These are phyloP conservation scores for Iberis amara DNA, from an alignment of 441 rosid genomes.

Conservation along the genomic window DNA sequence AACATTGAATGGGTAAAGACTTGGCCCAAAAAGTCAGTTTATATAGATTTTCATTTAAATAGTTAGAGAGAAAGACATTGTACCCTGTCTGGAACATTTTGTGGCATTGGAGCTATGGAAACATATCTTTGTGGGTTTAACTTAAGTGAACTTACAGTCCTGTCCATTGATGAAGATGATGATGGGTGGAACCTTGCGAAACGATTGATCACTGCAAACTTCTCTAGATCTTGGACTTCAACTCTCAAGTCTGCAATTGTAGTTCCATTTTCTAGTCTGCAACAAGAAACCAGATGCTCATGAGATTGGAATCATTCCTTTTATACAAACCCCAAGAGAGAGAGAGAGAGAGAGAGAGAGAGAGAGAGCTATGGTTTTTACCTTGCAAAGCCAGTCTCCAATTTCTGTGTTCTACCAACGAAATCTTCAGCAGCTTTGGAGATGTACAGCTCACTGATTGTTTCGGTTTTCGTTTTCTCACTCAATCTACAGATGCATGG, in stretches of 20 bases:
- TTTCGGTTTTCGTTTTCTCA: conserved; percentile 37
- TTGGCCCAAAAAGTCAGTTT: conserved; percentile 26
- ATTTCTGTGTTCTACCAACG: conserved; percentile 43
- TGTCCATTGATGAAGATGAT: conserved; percentile 37
- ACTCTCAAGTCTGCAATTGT: conserved; percentile 57
- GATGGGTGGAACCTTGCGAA: conserved; percentile 77
- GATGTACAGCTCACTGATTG: conserved; percentile 36
- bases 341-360: background rate
- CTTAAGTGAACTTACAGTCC: conserved; percentile 35
- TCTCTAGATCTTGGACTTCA: conserved; percentile 76
- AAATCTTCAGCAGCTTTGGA: conserved; percentile 53
- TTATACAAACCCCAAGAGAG: too few species aligned
- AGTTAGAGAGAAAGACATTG: conserved; percentile 76
- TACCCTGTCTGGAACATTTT: conserved; percentile 69
- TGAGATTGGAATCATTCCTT: conserved; percentile 4
- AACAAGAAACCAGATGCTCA: conserved; percentile 16
- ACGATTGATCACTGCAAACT: conserved; percentile 68
- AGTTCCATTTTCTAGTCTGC: conserved; percentile 67
- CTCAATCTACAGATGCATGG: conserved; percentile 33
- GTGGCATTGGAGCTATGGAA: conserved; percentile 62
- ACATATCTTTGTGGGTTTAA: conserved; percentile 60
- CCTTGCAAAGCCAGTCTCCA: conserved; percentile 61
- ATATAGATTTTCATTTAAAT: conserved; percentile 31
- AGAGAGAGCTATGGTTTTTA: conserved; percentile 23
- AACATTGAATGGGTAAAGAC: conserved; percentile 27